phyloP scores from a whole-genome alignment of 805 yeast species.

The Debaryomyces hansenii region DNA sequence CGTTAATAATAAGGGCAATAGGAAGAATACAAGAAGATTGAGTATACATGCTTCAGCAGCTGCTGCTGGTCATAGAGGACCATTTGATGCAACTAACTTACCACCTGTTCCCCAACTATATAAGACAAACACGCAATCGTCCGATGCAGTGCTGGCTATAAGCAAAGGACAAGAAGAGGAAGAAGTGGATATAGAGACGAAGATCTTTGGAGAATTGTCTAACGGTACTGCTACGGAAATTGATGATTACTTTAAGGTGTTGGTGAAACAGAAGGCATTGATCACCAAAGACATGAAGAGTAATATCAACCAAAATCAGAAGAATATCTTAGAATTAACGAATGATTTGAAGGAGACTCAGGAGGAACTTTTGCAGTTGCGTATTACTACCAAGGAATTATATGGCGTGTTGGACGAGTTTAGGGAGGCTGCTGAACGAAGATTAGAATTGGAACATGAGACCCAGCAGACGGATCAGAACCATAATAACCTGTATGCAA shows the following conservation, averaged over 20 bases:
- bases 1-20: constrained; percentile 7
- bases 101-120: constrained; percentile 31
- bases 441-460: constrained; percentile 48
- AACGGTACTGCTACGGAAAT: constrained; percentile 72
- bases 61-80: constrained; percentile 27
- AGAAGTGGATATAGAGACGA: constrained; percentile 10
- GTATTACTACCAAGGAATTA: constrained; percentile 59
- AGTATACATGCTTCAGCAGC: constrained; percentile 42
- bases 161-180: constrained; percentile 5
- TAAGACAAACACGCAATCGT: background rate
- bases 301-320: constrained; percentile 62
- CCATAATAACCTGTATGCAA: background rate
- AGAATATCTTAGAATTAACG: constrained; percentile 58
- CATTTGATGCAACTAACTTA: constrained; percentile 22
- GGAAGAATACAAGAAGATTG: constrained; percentile 28
- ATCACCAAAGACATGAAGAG: constrained; percentile 59
- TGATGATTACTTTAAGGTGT: constrained; percentile 62
- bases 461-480: constrained; percentile 7
- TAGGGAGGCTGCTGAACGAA: constrained; percentile 58
- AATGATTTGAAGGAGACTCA: constrained; percentile 64
- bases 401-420: constrained; percentile 59
- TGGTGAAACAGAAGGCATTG: constrained; percentile 47
- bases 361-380: constrained; percentile 59
- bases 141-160: constrained; percentile 3
- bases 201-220: constrained; percentile 42